A percentile compares a stretch with the other conserved stretches of the same genome.
Conservation (phyloP, 106 monocot species). For the Allium sativum region DNA sequence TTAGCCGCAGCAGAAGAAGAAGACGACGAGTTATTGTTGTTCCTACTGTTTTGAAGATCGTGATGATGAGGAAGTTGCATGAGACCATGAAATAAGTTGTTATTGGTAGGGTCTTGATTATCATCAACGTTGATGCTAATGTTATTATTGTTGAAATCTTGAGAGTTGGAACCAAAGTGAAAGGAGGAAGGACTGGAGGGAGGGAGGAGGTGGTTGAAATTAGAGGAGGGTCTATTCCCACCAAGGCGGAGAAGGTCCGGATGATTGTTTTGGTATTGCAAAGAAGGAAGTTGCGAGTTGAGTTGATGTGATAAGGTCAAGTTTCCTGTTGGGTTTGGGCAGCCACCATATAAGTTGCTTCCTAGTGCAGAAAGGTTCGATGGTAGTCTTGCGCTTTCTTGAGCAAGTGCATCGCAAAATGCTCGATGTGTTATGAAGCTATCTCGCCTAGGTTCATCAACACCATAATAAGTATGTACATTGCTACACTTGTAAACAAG, state of each 20-base stretch:
- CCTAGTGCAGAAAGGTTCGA: constrained; percentile 30
- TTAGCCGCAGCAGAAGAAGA: constrained; percentile 19
- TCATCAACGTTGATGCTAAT: not conserved
- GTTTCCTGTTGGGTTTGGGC: constrained; percentile 1
- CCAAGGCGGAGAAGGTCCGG: constrained; percentile 42
- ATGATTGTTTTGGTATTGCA: constrained; percentile 30
- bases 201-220: constrained; percentile 44
- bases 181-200: constrained; percentile 34
- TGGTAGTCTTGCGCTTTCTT: constrained; percentile 63
- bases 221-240: constrained; percentile 1
- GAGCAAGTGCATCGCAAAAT: constrained; percentile 88
- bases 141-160: constrained; percentile 21
- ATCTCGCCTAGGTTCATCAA: constrained; percentile 44
- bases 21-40: constrained; percentile 10
- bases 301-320: constrained; percentile 35
- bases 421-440: constrained; percentile 98
- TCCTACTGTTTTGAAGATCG: not conserved
- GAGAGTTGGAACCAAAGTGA: constrained; percentile 26
- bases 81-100: constrained; percentile 30
- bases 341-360: constrained; percentile 45
- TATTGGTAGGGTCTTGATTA: constrained; percentile 2
- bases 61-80: constrained; percentile 64
- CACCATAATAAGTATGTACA: too few relatives aligned
- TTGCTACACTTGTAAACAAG: too few relatives aligned
- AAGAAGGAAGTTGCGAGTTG: constrained; percentile 39